These are phyloP conservation scores for Fraxinus baroniana DNA, from an alignment of 305 asterid species.

Conservation along the genomic window DNA sequence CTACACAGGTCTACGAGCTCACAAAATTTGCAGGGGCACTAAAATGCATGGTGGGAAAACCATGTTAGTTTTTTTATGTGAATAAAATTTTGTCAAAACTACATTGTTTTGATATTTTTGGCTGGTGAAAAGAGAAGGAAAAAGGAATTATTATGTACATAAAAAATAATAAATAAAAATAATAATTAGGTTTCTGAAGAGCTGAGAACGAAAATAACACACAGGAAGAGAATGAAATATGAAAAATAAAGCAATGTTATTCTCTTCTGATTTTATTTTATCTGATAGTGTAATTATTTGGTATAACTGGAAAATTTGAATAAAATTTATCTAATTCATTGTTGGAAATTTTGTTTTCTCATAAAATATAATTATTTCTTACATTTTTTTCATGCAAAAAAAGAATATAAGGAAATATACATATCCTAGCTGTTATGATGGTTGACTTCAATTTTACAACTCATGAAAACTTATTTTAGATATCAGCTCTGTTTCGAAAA, in stretches of 20 bases:
- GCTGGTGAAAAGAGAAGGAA: background rate
- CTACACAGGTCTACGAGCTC: slow-evolving; percentile 27
- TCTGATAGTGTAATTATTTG: background rate
- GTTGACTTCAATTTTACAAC: background rate
- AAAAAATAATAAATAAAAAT: background rate
- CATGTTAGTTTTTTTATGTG: slow-evolving; percentile 12
- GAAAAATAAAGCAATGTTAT: background rate
- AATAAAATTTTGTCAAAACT: background rate
- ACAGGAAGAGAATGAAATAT: background rate
- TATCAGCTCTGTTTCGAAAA: too few species aligned
- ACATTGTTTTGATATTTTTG: background rate
- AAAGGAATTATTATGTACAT: background rate
- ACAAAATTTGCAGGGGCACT: slow-evolving; percentile 35
- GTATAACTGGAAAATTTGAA: background rate
- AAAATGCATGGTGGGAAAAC: slow-evolving; percentile 24
- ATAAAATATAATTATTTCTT: background rate
- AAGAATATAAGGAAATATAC: too few species aligned
- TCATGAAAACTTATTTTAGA: too few species aligned
- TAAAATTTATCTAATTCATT: background rate
- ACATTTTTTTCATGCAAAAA: background rate
- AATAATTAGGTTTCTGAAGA: background rate
- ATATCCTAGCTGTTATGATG: too few species aligned
- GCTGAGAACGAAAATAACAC: background rate
- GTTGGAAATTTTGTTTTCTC: background rate
- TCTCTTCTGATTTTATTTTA: background rate